Conservation (phyloP, 441 rosid species). For the Bruguiera hainesii region DNA sequence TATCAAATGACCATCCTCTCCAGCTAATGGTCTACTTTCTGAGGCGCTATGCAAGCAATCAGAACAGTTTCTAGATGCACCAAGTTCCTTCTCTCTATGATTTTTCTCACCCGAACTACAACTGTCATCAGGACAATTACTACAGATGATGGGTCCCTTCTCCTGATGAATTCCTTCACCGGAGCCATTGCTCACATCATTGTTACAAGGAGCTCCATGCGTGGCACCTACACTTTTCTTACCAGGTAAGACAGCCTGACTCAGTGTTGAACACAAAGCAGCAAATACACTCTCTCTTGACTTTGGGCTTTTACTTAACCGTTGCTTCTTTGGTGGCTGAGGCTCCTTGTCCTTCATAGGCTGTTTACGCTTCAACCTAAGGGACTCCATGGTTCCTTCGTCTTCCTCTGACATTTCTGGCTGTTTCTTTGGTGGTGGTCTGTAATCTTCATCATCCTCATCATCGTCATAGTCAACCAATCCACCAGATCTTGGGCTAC, state of each 20-base stretch:
- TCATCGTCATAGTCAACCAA: constrained; percentile 97
- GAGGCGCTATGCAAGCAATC: constrained; percentile 49
- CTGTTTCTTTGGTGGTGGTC: constrained; percentile 82
- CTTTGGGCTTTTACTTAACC: constrained; percentile 57
- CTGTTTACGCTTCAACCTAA: constrained; percentile 69
- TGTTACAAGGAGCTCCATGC: constrained; percentile 22
- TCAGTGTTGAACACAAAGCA: constrained; percentile 77
- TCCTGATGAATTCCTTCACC: constrained; percentile 33
- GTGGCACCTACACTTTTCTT: constrained; percentile 44
- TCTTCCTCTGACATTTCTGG: constrained; percentile 63
- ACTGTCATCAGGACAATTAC: constrained; percentile 36
- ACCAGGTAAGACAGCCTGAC: constrained; percentile 81
- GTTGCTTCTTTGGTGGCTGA: constrained; percentile 65
- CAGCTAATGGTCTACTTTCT: constrained; percentile 63
- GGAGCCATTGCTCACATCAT: constrained; percentile 34
- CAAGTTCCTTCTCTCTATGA: constrained; percentile 43
- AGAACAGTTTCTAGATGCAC: constrained; percentile 47
- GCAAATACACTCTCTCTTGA: constrained; percentile 72
- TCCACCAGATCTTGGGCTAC: constrained; percentile 70
- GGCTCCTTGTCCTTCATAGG: constrained; percentile 61
- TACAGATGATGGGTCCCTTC: constrained; percentile 30
- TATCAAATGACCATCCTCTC: constrained; percentile 62
- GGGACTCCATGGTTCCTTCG: constrained; percentile 64
- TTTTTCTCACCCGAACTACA: constrained; percentile 50
- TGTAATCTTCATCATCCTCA: constrained; percentile 92